Evolutionary conservation across 1,139 yeast genomes (phyloP), one percentile per base, ranked within the genome.

Genomic region (Scheffersomyces segobiensis): DNA sequence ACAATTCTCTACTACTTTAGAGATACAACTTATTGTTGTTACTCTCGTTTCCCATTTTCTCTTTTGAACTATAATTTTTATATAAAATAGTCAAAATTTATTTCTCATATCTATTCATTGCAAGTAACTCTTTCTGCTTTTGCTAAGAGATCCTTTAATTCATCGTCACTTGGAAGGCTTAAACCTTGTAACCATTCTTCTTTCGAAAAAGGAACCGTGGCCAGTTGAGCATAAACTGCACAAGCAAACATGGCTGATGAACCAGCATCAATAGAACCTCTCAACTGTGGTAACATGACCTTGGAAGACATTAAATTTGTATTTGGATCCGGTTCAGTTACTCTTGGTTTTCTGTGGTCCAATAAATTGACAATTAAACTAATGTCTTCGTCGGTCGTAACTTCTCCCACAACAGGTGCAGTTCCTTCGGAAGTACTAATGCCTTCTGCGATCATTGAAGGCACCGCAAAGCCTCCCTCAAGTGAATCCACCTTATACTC

Each of bases 261-360:
- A 18, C 53, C 53, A 8, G 59, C 55, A 20, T 52, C 52, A 14
- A 57, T 52, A 48, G 55, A 50, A 5, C 62, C 62, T 50, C 32
- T 52, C 20, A 61, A 54, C 20, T 60, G 56, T 14, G 63, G 63
- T 10, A 61, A 22, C 3, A 57, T 21, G 8, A 54, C 59, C 52
- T 53, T 57, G 1, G 73, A 60, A 53, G 60, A 58, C 50, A 67
- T 57, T 20, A 71, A 46, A 58, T 68, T 71, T 12, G 71, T 64
- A 59, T 71, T 71, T 32, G 74, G 74, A 18, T 67, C 71, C 2
- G 73, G 69, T n/a, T 52, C 53, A 42, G 60, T 60, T 14, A 62
- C 59, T 19, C 61, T 53, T 7, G 65, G 55, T n/a, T 49, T 49
- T 48, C 71, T 60, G 17, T 53, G 49, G 7, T 53, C 59, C 0